Conservation (phyloP, 2,329 filamentous ascomycete genomes). For the Gaeumannomyces tritici region DNA sequence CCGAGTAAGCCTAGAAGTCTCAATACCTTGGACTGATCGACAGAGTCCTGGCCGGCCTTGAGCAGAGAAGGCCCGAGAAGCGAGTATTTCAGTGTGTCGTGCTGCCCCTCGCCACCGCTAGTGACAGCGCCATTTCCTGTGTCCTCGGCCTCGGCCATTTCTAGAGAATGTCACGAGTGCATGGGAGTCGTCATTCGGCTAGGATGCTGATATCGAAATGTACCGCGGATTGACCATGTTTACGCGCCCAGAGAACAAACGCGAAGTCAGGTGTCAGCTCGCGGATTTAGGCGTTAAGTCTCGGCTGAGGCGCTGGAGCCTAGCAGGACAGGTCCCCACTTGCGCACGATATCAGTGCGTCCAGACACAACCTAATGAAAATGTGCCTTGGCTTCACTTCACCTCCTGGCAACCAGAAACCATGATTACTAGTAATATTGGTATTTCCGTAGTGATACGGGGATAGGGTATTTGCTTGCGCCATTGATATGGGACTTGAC, state of each 20-base stretch:
- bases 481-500: no score
- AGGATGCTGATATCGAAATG: background rate
- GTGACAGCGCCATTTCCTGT: background rate
- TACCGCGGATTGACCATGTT: background rate
- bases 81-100: constrained; percentile 72
- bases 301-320: background rate
- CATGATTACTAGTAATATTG: no score
- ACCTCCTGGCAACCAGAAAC: no score
- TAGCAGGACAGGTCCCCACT: background rate
- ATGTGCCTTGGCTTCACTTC: background rate
- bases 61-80: constrained; percentile 84
- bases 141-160: background rate
- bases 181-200: background rate
- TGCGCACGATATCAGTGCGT: no score
- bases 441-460: no score
- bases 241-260: background rate
- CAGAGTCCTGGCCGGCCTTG: constrained; percentile 84
- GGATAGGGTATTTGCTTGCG: no score
- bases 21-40: constrained; percentile 90
- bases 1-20: constrained; percentile 6
- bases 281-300: background rate
- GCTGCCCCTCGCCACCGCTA: constrained; percentile 12
- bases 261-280: background rate
- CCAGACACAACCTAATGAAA: no score
- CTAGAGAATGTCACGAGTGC: background rate